These are phyloP conservation scores for Serpula lacrymans DNA, from an alignment of 768 basidiomycete species.

Conservation along the genomic window DNA sequence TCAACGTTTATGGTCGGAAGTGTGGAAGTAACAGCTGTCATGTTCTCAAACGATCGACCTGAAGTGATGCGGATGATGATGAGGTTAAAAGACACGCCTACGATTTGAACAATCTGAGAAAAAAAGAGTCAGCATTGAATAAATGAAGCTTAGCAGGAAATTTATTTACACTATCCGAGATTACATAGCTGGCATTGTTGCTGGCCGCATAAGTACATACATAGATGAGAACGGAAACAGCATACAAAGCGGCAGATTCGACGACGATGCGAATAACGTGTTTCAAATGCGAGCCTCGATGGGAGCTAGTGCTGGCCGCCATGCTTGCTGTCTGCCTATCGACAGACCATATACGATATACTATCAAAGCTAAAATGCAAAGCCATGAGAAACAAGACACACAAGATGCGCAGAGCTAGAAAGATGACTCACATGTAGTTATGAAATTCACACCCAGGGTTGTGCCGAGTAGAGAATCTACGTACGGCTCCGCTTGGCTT, in stretches of 20 bases:
- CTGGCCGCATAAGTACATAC: not conserved
- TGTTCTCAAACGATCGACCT: too few relatives aligned
- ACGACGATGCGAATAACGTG: not conserved
- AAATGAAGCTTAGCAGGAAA: too few relatives aligned
- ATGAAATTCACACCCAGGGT: slow-evolving; percentile 35
- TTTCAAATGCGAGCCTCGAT: slow-evolving; percentile 5
- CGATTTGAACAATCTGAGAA: slow-evolving; percentile 38
- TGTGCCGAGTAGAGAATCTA: slow-evolving; percentile 33
- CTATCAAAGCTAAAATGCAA: slow-evolving; percentile 31
- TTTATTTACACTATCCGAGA: slow-evolving; percentile 35
- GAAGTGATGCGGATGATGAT: slow-evolving; percentile 27
- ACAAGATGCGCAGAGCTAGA: too few relatives aligned
- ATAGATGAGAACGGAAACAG: not conserved
- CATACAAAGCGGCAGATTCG: not conserved
- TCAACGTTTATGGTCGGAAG: too few relatives aligned
- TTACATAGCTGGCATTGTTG: slow-evolving; percentile 28
- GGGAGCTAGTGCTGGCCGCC: slow-evolving; percentile 9
- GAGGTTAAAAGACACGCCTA: slow-evolving; percentile 34
- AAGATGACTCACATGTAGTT: slow-evolving; percentile 30
- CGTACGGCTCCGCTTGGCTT: slow-evolving; percentile 32
- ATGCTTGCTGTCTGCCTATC: too few relatives aligned
- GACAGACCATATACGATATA: slow-evolving; percentile 34
- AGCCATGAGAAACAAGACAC: too few relatives aligned
- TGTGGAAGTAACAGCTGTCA: too few relatives aligned
- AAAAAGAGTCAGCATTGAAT: slow-evolving; percentile 1